Base-by-base conservation (phyloP, 257 asterid genomes). In the Echium plantagineum region DNA sequence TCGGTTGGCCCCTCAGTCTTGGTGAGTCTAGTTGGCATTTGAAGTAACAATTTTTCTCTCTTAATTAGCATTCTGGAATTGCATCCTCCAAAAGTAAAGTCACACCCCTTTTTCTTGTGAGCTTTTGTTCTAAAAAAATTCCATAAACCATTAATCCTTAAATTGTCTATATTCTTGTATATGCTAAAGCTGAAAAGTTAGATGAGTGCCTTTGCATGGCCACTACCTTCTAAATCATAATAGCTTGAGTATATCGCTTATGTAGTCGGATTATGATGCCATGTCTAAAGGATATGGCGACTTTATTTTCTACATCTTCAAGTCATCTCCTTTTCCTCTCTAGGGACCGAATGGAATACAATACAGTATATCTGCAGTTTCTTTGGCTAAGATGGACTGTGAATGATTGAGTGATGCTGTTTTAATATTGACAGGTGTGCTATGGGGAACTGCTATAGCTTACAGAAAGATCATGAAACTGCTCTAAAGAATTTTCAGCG, bases 1-100 rank as follows among this genome's bases (percentile, higher is more conserved):
- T 72, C 96, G 95, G 62, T 80, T 93, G 74, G 94, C 96, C 75
- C 90, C 97, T 73, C 97, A 93, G 76, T 76, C 97, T 63, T 93
- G 98, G 98, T 87, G 88, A 21, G 17, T 22, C 38, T 56, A 18
- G 49, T 18, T 53, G 13, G 57, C 7, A 21, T 53, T 56, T 56
- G 60, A 9, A 31, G 31, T 56, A 21, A 10, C 54, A 42, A 13
- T 18, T 2, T 52, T 52, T 53, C 57, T 22, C 65, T 42, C 49
- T 10, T 42, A 42, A 42, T 42, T 42, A 42, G 2, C 52, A 51
- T 52, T n/a, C 47, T 60, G 15, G 54, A 16, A 38, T 60, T 60
- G 26, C 15, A 30, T 3, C 4, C 49, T 42, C 49, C 49, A 42
- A 42, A 42, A 42, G 15, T 42, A 42, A 42, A 42, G 46, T 42